Conservation (phyloP, 192 early-diverging fungal genomes). For the Backusella liffmaniae region DNA sequence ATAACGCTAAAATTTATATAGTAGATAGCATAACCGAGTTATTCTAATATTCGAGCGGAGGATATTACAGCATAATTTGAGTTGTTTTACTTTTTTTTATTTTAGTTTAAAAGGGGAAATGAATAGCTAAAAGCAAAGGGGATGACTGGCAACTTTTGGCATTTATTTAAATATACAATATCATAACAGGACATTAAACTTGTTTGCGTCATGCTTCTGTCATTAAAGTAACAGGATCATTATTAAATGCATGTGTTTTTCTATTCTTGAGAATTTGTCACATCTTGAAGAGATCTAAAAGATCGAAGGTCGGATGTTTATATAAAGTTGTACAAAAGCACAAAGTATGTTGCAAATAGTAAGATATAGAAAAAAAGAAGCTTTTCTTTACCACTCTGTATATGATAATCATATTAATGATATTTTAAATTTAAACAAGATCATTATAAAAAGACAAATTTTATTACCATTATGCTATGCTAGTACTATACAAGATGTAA, state of each 20-base stretch:
- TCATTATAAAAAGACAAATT: background rate
- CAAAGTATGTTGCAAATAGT: background rate
- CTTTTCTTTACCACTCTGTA: background rate
- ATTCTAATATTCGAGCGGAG: background rate
- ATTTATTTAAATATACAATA: background rate
- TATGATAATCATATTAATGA: background rate
- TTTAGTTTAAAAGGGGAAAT: background rate
- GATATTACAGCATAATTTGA: background rate
- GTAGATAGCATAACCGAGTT: background rate
- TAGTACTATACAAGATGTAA: background rate
- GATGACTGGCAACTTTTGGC: background rate
- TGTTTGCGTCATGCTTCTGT: background rate
- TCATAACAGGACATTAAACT: background rate
- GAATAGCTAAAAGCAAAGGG: background rate
- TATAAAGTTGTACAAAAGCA: background rate
- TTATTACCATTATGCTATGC: background rate
- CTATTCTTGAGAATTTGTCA: background rate
- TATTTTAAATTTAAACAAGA: background rate
- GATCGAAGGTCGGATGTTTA: background rate
- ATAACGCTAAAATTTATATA: constrained; percentile 27
- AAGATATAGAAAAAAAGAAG: background rate
- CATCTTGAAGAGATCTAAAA: constrained; percentile 4
- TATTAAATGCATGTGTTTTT: background rate
- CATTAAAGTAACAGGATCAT: background rate
- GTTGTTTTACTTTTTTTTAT: background rate